Percentiles rank a stretch among this genome's conserved stretches.
These are phyloP conservation scores for Aurantiochytrium sp. DNA, from an alignment of 108 stramenopile species.

Conservation along the genomic window DNA sequence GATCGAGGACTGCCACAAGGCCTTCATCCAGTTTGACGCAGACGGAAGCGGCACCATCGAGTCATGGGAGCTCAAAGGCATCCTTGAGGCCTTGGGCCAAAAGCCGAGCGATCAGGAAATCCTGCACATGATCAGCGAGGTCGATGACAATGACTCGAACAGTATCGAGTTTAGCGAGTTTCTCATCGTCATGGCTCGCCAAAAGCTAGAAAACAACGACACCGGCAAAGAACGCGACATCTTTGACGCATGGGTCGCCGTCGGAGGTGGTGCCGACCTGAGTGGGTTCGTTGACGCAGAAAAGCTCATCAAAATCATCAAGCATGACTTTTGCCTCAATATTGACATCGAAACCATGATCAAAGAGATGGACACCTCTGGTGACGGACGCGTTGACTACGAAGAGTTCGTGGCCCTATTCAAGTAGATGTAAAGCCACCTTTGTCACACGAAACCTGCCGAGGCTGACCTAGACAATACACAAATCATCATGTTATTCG, in stretches of 20 bases:
- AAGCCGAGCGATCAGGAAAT: slow-evolving; percentile 5
- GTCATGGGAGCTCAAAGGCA: slow-evolving; percentile 6
- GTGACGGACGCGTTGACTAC: slow-evolving; percentile 23
- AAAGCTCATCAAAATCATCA: slow-evolving; percentile 18
- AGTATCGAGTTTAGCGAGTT: background rate
- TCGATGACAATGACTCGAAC: slow-evolving; percentile 7
- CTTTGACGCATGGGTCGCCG: background rate
- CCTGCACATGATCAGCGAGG: slow-evolving; percentile 9
- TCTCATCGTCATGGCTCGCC: background rate
- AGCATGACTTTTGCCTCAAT: slow-evolving; percentile 8
- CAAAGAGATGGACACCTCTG: slow-evolving; percentile 16
- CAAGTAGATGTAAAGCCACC: background rate
- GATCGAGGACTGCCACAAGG: slow-evolving; percentile 21
- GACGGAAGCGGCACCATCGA: slow-evolving; percentile 4
- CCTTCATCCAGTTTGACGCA: slow-evolving; percentile 17
- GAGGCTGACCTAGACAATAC: too few relatives aligned
- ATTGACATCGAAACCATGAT: slow-evolving; percentile 10
- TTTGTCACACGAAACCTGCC: too few relatives aligned
- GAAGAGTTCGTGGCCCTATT: slow-evolving; percentile 20
- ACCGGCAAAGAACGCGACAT: slow-evolving; percentile 6
- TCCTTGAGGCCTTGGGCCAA: slow-evolving; percentile 7
- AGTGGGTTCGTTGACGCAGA: background rate
- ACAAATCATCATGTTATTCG: too few relatives aligned
- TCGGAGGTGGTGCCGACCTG: background rate
- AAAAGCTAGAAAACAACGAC: slow-evolving; percentile 3